Conservation (phyloP, 2,329 filamentous ascomycete species). For the Colletotrichum tofieldiae region DNA sequence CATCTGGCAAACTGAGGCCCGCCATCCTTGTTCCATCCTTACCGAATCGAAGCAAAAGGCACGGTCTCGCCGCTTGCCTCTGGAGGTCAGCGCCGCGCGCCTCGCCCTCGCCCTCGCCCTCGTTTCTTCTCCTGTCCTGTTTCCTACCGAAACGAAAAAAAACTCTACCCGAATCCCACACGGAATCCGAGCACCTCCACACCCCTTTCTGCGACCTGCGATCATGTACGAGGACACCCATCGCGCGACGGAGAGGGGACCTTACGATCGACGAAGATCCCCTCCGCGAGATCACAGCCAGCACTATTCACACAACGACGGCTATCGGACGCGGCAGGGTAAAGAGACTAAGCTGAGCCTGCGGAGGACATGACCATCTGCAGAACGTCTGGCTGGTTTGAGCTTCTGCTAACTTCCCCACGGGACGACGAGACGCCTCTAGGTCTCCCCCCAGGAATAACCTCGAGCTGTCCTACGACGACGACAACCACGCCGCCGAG, state of each 20-base stretch:
- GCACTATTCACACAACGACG: conserved; percentile 53
- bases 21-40: conserved; percentile 21
- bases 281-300: conserved; percentile 41
- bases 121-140: conserved; percentile 1
- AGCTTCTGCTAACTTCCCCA: conserved; percentile 63
- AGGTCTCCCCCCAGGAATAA: conserved; percentile 59
- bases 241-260: conserved; percentile 39
- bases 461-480: conserved; percentile 53
- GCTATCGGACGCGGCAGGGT: conserved; percentile 66
- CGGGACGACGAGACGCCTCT: conserved; percentile 60
- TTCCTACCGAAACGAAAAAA: conserved; percentile 24
- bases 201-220: conserved; percentile 29
- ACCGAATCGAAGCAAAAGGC: conserved; percentile 23
- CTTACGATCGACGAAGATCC: conserved; percentile 43
- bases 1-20: conserved; percentile 8
- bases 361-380: conserved; percentile 43
- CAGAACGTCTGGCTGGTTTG: conserved; percentile 46
- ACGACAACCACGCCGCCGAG: conserved; percentile 48
- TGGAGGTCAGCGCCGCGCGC: conserved; percentile 23
- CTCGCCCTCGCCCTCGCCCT: conserved; percentile 13
- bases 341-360: conserved; percentile 52
- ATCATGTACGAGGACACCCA: conserved; percentile 41
- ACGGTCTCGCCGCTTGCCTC: conserved; percentile 37
- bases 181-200: conserved; percentile 7
- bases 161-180: conserved; percentile 17